phyloP scores from a whole-genome alignment of 768 basidiomycete species.

The Kwoniella bestiolae region DNA sequence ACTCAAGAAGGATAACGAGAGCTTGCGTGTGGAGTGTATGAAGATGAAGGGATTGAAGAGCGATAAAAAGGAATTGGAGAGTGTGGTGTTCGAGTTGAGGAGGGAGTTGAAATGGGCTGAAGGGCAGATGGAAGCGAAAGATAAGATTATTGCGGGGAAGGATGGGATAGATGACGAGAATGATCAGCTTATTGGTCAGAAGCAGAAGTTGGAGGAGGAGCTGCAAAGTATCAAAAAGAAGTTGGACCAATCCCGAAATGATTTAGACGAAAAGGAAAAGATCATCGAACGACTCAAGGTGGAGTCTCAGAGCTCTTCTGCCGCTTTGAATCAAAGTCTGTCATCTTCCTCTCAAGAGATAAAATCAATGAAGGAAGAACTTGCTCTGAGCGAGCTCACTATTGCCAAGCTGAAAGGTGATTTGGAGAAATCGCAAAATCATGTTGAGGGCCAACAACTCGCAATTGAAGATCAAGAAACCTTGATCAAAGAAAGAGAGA shows the following conservation, averaged over 20 bases:
- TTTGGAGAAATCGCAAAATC: neutral
- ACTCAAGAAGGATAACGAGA: neutral
- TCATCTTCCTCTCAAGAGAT: neutral
- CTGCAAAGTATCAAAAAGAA: neutral
- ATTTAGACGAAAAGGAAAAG: slow-evolving; percentile 1
- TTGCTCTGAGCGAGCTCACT: neutral
- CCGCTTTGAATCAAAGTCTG: neutral
- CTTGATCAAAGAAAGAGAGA: neutral
- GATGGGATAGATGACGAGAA: neutral
- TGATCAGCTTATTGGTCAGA: neutral
- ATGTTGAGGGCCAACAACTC: neutral
- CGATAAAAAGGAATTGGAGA: slow-evolving; percentile 8
- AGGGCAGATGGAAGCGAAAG: neutral
- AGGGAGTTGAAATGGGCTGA: slow-evolving; percentile 18
- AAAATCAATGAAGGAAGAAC: neutral
- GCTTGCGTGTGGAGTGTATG: neutral
- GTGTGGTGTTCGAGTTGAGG: slow-evolving; percentile 14
- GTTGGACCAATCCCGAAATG: neutral
- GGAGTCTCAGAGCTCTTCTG: neutral
- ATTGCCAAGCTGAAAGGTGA: neutral
- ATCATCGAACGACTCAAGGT: neutral
- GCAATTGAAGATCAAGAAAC: neutral
- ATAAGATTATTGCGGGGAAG: neutral
- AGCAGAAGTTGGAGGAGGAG: neutral
- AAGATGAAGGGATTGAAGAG: neutral